Evolutionary conservation across 208 protist genomes (phyloP).

Genomic region (Leptomonas pyrrhocoris): DNA sequence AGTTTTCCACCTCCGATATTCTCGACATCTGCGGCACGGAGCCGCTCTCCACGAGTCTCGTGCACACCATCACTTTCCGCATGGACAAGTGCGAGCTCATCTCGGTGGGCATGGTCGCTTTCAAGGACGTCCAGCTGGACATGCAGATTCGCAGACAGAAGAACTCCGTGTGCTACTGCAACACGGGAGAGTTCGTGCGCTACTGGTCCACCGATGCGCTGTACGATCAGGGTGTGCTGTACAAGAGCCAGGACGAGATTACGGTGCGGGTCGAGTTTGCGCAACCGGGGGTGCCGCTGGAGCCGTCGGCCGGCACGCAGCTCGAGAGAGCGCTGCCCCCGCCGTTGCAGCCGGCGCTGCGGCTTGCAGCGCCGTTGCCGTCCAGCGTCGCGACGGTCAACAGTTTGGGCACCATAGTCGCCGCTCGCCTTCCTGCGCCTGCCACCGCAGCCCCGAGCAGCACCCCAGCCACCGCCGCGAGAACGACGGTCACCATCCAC

Average conservation of each 20-base stretch:
- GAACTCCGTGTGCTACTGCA: constrained; percentile 76
- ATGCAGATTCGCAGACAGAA: constrained; percentile 55
- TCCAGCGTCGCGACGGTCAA: constrained; percentile 9
- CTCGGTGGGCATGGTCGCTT: constrained; percentile 68
- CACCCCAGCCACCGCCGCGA: background rate
- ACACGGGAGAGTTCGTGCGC: constrained; percentile 78
- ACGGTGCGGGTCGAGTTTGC: constrained; percentile 58
- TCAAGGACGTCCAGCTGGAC: constrained; percentile 46
- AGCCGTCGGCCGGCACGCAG: constrained; percentile 3
- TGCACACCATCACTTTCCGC: constrained; percentile 64
- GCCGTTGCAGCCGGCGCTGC: constrained; percentile 25
- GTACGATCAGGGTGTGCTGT: constrained; percentile 47
- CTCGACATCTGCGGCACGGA: constrained; percentile 75
- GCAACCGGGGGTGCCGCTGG: constrained; percentile 33
- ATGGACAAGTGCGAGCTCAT: constrained; percentile 83
- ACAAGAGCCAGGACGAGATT: constrained; percentile 64
- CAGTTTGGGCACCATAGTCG: background rate
- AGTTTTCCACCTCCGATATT: constrained; percentile 80
- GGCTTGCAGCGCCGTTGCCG: constrained; percentile 12
- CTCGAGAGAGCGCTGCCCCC: constrained; percentile 13
- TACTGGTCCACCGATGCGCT: constrained; percentile 41
- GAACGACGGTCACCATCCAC: constrained; percentile 13
- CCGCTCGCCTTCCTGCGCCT: background rate
- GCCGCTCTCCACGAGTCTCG: constrained; percentile 50
- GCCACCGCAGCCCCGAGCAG: background rate